Conservation (phyloP, 805 yeast genomes). For the Metschnikowia cerradonensis region DNA sequence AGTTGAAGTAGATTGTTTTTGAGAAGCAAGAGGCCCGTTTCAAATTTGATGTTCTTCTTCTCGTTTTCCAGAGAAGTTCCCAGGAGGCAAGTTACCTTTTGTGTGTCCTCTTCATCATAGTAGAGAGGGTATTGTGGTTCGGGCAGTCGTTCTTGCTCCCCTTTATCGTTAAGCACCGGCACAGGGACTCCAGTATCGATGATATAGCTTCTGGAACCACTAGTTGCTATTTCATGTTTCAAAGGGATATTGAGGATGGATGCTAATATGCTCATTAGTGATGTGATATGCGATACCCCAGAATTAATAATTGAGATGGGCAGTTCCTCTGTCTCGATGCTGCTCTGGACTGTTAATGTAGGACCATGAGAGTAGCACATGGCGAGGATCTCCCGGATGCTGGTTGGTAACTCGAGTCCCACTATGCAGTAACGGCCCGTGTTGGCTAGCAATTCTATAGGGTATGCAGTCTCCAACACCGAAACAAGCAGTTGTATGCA, state of each 20-base stretch:
- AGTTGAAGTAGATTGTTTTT: conserved; percentile 28
- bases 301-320: conserved; percentile 25
- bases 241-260: conserved; percentile 23
- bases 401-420: conserved; percentile 35
- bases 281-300: conserved; percentile 28
- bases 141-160: neutral
- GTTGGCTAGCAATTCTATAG: conserved; percentile 22
- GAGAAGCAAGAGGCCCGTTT: conserved; percentile 29
- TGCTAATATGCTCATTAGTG: conserved; percentile 24
- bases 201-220: conserved; percentile 22
- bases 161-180: neutral
- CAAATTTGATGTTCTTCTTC: conserved; percentile 25
- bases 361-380: conserved; percentile 21
- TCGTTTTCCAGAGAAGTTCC: neutral
- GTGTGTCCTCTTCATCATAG: conserved; percentile 16
- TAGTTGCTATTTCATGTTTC: conserved; percentile 25
- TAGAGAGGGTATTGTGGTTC: neutral
- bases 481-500: conserved; percentile 13
- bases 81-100: conserved; percentile 1
- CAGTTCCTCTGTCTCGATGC: conserved; percentile 4
- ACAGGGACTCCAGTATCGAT: conserved; percentile 15
- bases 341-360: conserved; percentile 9
- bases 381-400: conserved; percentile 26
- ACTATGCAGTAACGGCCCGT: conserved; percentile 26
- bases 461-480: conserved; percentile 22